Evolutionary conservation across 306 rosid species (phyloP), one percentile per base, ranked within the genome.

Genomic region (Lablab purpureus): DNA sequence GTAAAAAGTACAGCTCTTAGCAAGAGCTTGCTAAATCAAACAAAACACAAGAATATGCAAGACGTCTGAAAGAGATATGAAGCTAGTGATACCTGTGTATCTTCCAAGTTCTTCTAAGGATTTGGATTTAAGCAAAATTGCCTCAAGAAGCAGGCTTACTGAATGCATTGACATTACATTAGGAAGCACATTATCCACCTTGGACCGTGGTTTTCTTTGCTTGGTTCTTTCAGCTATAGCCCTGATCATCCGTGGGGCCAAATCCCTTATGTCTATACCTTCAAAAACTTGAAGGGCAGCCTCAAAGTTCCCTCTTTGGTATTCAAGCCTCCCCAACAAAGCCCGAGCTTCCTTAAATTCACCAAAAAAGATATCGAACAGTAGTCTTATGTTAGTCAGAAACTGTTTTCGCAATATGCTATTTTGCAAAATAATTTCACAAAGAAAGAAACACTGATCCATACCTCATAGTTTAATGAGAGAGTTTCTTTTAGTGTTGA

Each of bases 221-320:
- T 84, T 87, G 25, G 77, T 87, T 78, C 90, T 90, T 87, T 87
- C 87, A 60, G 91, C 76, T 64, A 91, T 91, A 18, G 94, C 97
- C 85, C 67, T 87, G 22, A 84, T 80, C 97, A 95, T 95, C 84
- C 93, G 88, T 72, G 94, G 94, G 27, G 84, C 79, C 79, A 95
- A 87, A 62, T 81, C 70, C 75, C 30, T 87, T 3, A 87, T 86
- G 63, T 93, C 99, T 66, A 93, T 93, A 25, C 99, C 99, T 67
- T 90, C 96, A 93, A 95, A 90, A 55, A 95, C 97, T 81, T 89
- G 94, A 67, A 93, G 96, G 41, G 99, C 94, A 83, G 92, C 97
- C 47, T 83, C 98, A 55, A 73, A 90, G 81, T 93, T 95, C 84
- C 97, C 97, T 83, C 96, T 93, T 62, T 93, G 99, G 84, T 79